These are phyloP conservation scores for Penicillium malachiteum DNA, from an alignment of 495 filamentous ascomycete species.

Conservation along the genomic window DNA sequence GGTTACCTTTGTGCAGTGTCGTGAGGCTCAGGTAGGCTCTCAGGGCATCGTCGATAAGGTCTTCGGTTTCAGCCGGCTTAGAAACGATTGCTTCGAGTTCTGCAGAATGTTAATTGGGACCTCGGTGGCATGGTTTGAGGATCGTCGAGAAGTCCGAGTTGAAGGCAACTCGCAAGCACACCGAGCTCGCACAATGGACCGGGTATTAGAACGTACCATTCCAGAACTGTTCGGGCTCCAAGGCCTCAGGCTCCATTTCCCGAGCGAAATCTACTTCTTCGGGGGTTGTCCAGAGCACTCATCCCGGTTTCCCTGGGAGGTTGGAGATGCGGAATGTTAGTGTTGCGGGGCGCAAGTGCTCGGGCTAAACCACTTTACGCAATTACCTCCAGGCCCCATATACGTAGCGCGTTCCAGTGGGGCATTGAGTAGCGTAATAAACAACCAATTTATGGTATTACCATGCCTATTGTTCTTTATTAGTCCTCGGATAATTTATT, in stretches of 20 bases:
- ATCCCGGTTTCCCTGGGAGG: conserved; percentile 35
- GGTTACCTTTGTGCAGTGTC: conserved; percentile 66
- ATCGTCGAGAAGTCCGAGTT: conserved; percentile 8
- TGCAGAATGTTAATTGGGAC: conserved; percentile 33
- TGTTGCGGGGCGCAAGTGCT: not conserved
- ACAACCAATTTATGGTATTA: too few relatives aligned
- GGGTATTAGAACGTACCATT: conserved; percentile 56
- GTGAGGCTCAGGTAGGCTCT: conserved; percentile 80
- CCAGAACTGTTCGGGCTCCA: conserved; percentile 93
- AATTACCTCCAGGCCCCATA: too few relatives aligned
- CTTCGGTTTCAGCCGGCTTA: conserved; percentile 67
- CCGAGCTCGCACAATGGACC: not conserved
- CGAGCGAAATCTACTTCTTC: conserved; percentile 40
- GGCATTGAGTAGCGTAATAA: too few relatives aligned
- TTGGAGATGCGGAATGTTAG: conserved; percentile 25
- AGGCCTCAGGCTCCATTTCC: conserved; percentile 59
- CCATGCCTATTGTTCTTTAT: too few relatives aligned
- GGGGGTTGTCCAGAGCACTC: conserved; percentile 38
- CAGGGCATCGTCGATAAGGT: conserved; percentile 81
- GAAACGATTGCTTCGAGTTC: conserved; percentile 81
- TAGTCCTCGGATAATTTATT: too few relatives aligned
- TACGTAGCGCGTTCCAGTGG: too few relatives aligned
- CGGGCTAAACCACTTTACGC: not conserved
- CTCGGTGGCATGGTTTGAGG: conserved; percentile 3
- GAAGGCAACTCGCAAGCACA: not conserved